Conservation (phyloP, 768 basidiomycete genomes). For the Lactifluus pinguis region DNA sequence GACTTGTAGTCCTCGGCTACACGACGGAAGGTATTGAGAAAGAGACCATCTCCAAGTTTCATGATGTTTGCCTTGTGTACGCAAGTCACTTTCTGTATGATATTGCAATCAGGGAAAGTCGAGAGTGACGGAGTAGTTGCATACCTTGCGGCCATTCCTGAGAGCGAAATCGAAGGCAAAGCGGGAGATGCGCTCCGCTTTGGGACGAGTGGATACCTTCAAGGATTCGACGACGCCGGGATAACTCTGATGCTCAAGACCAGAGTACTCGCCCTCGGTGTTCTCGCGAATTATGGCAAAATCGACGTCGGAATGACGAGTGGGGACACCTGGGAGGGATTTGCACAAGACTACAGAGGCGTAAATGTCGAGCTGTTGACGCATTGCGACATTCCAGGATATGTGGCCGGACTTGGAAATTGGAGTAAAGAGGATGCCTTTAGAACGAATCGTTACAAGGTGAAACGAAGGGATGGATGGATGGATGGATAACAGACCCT, state of each 20-base stretch:
- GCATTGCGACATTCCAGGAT: constrained; percentile 99
- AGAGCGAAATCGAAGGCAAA: constrained; percentile 99
- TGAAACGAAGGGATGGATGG: background rate
- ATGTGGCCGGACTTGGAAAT: constrained; percentile 94
- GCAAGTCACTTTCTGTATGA: constrained; percentile 90
- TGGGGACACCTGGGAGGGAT: constrained; percentile 91
- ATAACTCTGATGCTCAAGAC: constrained; percentile 94
- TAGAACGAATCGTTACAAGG: background rate
- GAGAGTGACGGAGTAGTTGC: constrained; percentile 15
- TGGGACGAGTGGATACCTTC: constrained; percentile 92
- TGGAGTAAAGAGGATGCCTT: constrained; percentile 97
- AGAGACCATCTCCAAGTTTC: constrained; percentile 99
- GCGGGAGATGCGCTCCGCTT: constrained; percentile 92
- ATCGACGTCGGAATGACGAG: constrained; percentile 93
- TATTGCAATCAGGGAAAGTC: background rate
- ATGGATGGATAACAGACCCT: constrained; percentile 50
- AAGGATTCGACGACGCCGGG: constrained; percentile 97
- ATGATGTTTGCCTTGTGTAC: constrained; percentile 99
- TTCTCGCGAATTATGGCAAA: constrained; percentile 99
- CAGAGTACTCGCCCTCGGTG: constrained; percentile 99
- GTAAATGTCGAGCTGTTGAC: constrained; percentile 98
- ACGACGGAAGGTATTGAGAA: constrained; percentile 95
- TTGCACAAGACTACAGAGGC: constrained; percentile 98
- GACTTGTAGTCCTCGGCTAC: constrained; percentile 96
- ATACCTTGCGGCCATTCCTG: constrained; percentile 94